Evolutionary conservation across 2,329 filamentous ascomycete species (phyloP).

Genomic region (Hymenoscyphus albidus): DNA sequence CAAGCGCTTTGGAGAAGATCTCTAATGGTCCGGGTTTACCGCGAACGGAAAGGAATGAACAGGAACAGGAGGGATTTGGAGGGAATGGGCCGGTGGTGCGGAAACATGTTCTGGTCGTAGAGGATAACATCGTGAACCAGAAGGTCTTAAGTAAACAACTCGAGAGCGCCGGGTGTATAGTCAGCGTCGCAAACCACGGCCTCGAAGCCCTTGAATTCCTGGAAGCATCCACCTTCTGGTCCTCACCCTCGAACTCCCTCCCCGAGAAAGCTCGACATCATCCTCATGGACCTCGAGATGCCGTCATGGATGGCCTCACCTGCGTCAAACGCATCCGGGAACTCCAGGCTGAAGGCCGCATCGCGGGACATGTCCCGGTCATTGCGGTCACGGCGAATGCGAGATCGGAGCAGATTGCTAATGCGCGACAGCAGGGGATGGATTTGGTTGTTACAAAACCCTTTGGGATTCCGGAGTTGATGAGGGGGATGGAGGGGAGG

Average conservation of each 20-base stretch:
- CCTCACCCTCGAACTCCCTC: slow-evolving; percentile 34
- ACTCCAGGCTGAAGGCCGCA: slow-evolving; percentile 36
- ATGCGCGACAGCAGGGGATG: slow-evolving; percentile 46
- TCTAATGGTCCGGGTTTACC: not conserved
- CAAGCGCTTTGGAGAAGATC: not conserved
- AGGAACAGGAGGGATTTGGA: too few relatives aligned
- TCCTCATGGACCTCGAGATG: slow-evolving; percentile 49
- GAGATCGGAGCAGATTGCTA: slow-evolving; percentile 39
- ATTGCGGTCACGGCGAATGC: slow-evolving; percentile 48
- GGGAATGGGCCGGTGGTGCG: not conserved
- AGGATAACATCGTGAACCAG: slow-evolving; percentile 65
- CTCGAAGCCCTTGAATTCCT: slow-evolving; percentile 56
- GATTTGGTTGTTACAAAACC: slow-evolving; percentile 68
- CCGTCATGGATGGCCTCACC: slow-evolving; percentile 46
- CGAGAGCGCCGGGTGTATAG: slow-evolving; percentile 53
- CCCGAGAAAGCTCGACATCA: slow-evolving; percentile 50
- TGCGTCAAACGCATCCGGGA: slow-evolving; percentile 41
- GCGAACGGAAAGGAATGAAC: not conserved
- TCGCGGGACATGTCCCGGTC: slow-evolving; percentile 49
- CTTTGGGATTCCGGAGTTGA: slow-evolving; percentile 64
- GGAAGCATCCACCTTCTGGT: slow-evolving; percentile 49
- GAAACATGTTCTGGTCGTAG: slow-evolving; percentile 53
- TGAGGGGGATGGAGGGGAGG: slow-evolving; percentile 52
- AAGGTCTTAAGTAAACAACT: slow-evolving; percentile 60
- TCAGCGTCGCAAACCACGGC: slow-evolving; percentile 60